Base-by-base conservation (phyloP, 1,284 basidiomycete genomes). In the Trichosporon ovoides region DNA sequence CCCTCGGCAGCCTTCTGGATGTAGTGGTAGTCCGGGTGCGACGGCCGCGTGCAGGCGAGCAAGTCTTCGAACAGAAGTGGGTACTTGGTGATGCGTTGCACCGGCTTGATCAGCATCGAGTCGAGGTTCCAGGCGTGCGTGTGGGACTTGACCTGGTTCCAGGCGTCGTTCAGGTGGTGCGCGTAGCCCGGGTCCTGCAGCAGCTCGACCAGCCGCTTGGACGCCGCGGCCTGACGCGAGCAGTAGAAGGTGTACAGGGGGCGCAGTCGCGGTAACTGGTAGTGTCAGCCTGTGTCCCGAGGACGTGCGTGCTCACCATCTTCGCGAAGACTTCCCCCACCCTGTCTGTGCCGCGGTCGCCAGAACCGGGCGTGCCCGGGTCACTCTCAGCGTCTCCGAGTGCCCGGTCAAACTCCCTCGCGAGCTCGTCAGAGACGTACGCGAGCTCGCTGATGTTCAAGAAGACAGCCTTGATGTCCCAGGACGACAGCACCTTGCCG, bases 111-210 rank as follows among this genome's bases (percentile, higher is more conserved):
- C 60, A 96, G 85, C 60, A 96, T 83, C 1, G 91, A 95, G 7
- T 88, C 83, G 46, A 97, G 83, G 74, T 97, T 93, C 94, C 93
- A 97, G 1, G 92, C 90, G 68, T 92, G 88, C 0, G 91, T 89
- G 48, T 87, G 82, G 5, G 83, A 81, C 19, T 87, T 84, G 14
- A 89, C 86, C 38, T 86, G 80, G 4, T 79, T 78, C 71, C 85
- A 85, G 24, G 87, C 88, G 22, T 86, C 84, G 14, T 82, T 74
- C 34, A 92, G 81, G 74, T 90, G 89, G 1, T 81, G 77, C n/a
- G 80, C 71, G 56, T 82, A 63, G 2, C 57, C 60, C 2, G 66
- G 62, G 52, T 77, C 73, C 14, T 61, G 54, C 60, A 71, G 69
- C 9, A 80, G 62, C 58, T 77, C 73, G 9, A 69, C 79, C 20